These are phyloP conservation scores for Apocynum venetum DNA, from an alignment of 257 asterid genomes.

Conservation along the genomic window DNA sequence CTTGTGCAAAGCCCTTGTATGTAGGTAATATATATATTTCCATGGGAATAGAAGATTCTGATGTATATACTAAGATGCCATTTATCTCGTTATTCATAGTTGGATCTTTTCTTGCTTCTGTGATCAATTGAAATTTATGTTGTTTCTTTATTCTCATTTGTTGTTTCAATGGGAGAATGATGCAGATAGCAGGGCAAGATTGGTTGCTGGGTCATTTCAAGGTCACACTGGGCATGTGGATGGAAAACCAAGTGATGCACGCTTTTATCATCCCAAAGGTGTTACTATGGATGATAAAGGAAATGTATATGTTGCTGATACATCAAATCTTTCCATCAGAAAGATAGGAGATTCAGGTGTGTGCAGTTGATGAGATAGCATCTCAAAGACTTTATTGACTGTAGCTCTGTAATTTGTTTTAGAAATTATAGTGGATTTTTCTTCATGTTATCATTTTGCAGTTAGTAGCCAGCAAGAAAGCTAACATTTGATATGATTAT, in stretches of 20 bases:
- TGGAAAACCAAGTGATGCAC: constrained; percentile 97
- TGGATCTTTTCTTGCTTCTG: not conserved
- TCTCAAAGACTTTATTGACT: not conserved
- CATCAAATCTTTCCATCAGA: constrained; percentile 88
- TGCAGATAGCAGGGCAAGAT: constrained; percentile 90
- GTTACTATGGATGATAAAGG: constrained; percentile 91
- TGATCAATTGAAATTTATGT: not conserved
- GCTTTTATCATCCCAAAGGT: constrained; percentile 86
- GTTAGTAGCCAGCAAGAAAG: not conserved
- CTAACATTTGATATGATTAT: not conserved
- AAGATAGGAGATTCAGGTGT: constrained; percentile 93
- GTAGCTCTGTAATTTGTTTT: not conserved
- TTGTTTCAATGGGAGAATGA: constrained; percentile 11
- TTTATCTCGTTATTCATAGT: not conserved
- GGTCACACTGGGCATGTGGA: constrained; percentile 93
- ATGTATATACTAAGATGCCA: not conserved
- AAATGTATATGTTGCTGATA: constrained; percentile 92
- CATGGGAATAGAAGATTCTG: not conserved
- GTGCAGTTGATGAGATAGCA: constrained; percentile 10
- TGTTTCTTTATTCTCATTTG: constrained; percentile 9
- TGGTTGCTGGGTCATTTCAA: constrained; percentile 97
- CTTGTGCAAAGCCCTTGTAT: not conserved
- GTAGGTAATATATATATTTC: not conserved
- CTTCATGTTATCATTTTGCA: not conserved
- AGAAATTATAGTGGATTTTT: not conserved